phyloP scores from a whole-genome alignment of 1,284 basidiomycete genomes.

The Salmacisia buchloeana region DNA sequence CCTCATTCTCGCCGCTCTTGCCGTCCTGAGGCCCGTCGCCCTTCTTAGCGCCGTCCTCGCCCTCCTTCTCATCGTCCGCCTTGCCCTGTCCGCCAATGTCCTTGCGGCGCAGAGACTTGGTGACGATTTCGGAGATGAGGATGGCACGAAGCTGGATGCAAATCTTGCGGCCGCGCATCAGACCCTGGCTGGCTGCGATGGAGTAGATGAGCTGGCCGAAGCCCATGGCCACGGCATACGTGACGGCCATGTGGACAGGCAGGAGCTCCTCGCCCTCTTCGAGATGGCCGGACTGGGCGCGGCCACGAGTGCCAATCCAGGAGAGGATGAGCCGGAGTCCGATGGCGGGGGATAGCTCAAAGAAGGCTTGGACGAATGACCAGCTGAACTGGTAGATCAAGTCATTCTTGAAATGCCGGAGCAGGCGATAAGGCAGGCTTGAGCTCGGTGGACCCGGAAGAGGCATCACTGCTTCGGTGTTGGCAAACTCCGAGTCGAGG shows the following conservation, averaged over 20 bases:
- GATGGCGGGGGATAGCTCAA: conserved; percentile 55
- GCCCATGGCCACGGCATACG: conserved; percentile 56
- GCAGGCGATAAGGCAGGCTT: conserved; percentile 28
- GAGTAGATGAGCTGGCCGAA: conserved; percentile 53
- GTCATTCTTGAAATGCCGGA: conserved; percentile 50
- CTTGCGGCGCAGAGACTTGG: conserved; percentile 56
- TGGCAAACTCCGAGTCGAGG: background rate
- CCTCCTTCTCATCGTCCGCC: conserved; percentile 19
- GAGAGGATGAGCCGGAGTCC: conserved; percentile 56
- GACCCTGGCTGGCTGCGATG: conserved; percentile 52
- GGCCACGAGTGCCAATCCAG: conserved; percentile 50
- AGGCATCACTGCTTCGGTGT: background rate
- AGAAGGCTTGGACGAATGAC: conserved; percentile 52
- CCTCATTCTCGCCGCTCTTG: conserved; percentile 1
- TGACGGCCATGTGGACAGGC: conserved; percentile 55
- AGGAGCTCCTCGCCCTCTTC: conserved; percentile 18
- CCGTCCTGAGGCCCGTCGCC: background rate
- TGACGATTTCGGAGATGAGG: conserved; percentile 57
- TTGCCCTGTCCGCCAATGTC: conserved; percentile 47
- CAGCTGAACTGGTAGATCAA: conserved; percentile 50
- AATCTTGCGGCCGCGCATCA: conserved; percentile 55
- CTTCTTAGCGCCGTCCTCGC: conserved; percentile 9
- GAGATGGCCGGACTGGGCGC: conserved; percentile 3
- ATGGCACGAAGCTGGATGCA: conserved; percentile 53
- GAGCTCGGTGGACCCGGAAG: conserved; percentile 7